A percentile compares a stretch with the other conserved stretches of the same genome.
Conservation (phyloP, 192 early-diverging fungal species). For the Funneliformis geosporum region DNA sequence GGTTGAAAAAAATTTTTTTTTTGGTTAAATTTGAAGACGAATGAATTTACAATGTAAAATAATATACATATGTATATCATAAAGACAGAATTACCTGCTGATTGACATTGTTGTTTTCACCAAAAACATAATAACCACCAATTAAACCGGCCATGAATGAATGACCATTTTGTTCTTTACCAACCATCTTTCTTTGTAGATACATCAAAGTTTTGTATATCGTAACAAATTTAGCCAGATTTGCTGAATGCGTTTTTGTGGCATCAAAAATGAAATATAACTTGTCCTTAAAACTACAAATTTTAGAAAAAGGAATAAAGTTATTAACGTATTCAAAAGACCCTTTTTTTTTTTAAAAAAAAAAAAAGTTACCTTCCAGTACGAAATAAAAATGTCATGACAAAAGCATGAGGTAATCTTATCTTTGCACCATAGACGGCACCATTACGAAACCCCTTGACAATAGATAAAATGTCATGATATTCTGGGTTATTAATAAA, state of each 20-base stretch:
- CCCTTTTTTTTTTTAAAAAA: neutral
- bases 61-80: no score
- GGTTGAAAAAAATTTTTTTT: neutral
- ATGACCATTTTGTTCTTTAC: slow-evolving; percentile 71
- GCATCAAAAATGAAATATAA: slow-evolving; percentile 74
- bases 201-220: slow-evolving; percentile 94
- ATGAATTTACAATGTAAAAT: neutral
- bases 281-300: slow-evolving; percentile 73
- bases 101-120: slow-evolving; percentile 93
- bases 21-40: neutral
- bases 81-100: slow-evolving; percentile 69
- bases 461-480: slow-evolving; percentile 78
- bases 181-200: slow-evolving; percentile 68
- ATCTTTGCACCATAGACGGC: slow-evolving; percentile 96
- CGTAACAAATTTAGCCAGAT: slow-evolving; percentile 89
- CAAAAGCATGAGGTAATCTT: slow-evolving; percentile 93
- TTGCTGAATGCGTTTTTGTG: slow-evolving; percentile 85
- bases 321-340: neutral
- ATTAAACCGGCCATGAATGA: slow-evolving; percentile 89
- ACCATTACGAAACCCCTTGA: slow-evolving; percentile 94
- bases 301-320: neutral
- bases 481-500: slow-evolving; percentile 72
- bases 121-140: slow-evolving; percentile 93
- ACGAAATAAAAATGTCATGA: slow-evolving; percentile 95
- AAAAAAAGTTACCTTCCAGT: slow-evolving; percentile 65